Evolutionary conservation across 2,329 filamentous ascomycete genomes (phyloP).

Genomic region (Phaeosphaeria sp.): DNA sequence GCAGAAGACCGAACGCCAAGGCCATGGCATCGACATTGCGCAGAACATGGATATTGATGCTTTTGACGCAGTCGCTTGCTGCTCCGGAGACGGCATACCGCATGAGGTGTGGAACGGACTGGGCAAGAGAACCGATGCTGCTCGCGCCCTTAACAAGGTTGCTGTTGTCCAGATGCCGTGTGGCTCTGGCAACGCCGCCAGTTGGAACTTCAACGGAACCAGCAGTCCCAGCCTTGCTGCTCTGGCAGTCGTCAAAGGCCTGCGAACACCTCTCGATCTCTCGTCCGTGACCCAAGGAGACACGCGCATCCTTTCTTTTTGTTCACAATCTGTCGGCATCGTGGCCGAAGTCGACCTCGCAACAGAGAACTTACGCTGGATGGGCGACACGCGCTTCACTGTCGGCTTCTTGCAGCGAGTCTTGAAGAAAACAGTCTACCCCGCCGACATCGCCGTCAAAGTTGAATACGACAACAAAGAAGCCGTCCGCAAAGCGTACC

Average conservation of each 20-base stretch:
- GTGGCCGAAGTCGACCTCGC: constrained; percentile 89
- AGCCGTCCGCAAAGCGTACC: constrained; percentile 76
- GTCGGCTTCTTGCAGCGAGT: constrained; percentile 82
- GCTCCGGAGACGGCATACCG: constrained; percentile 89
- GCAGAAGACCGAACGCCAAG: constrained; percentile 71
- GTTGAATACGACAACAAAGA: constrained; percentile 79
- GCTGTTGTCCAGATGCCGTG: constrained; percentile 89
- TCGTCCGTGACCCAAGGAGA: constrained; percentile 85
- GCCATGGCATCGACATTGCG: constrained; percentile 80
- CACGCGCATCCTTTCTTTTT: constrained; percentile 78
- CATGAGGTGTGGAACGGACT: constrained; percentile 96
- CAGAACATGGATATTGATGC: constrained; percentile 76
- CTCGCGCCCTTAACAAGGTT: constrained; percentile 74
- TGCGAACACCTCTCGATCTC: constrained; percentile 83
- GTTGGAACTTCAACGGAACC: constrained; percentile 86
- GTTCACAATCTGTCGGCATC: constrained; percentile 88
- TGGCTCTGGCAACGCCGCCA: constrained; percentile 93
- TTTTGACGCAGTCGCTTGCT: constrained; percentile 86
- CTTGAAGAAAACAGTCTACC: constrained; percentile 78
- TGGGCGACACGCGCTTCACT: constrained; percentile 85
- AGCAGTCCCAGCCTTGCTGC: constrained; percentile 77
- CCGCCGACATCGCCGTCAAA: constrained; percentile 86
- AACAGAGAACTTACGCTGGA: constrained; percentile 91
- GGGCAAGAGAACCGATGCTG: constrained; percentile 76
- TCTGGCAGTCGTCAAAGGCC: constrained; percentile 83